A percentile compares a stretch with the other conserved stretches of the same genome.
Conservation (phyloP, 192 early-diverging fungal genomes). For the Linnemannia exigua region DNA sequence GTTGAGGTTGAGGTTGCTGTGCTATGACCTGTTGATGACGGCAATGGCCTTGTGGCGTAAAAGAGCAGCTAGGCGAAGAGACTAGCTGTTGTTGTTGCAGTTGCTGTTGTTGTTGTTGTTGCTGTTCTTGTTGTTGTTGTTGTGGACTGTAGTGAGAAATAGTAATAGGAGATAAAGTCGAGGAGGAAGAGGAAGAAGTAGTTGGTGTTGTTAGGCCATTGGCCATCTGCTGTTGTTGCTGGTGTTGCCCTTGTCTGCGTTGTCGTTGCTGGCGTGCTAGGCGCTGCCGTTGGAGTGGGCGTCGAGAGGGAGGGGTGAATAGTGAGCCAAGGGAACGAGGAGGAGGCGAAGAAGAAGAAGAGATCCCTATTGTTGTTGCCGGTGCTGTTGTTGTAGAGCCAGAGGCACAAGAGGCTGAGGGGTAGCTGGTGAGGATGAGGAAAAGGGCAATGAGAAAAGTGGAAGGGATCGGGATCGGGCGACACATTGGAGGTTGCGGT, state of each 20-base stretch:
- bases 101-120: background rate
- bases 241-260: background rate
- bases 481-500: background rate
- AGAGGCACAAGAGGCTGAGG: background rate
- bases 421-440: background rate
- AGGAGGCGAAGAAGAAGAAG: background rate
- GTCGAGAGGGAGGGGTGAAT: background rate
- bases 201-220: background rate
- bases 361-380: background rate
- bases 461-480: background rate
- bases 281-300: background rate
- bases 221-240: background rate
- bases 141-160: too few species aligned
- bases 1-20: background rate
- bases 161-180: too few species aligned
- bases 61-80: background rate
- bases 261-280: background rate
- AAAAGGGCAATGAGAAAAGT: background rate
- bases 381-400: background rate
- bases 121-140: background rate
- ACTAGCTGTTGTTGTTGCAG: background rate
- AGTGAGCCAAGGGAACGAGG: background rate
- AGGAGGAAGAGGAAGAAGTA: background rate
- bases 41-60: background rate
- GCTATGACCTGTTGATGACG: background rate